Percentiles rank a stretch among this genome's conserved stretches.
phyloP scores from a whole-genome alignment of 176 grass and related monocot genomes.

The Paspalum vaginatum region DNA sequence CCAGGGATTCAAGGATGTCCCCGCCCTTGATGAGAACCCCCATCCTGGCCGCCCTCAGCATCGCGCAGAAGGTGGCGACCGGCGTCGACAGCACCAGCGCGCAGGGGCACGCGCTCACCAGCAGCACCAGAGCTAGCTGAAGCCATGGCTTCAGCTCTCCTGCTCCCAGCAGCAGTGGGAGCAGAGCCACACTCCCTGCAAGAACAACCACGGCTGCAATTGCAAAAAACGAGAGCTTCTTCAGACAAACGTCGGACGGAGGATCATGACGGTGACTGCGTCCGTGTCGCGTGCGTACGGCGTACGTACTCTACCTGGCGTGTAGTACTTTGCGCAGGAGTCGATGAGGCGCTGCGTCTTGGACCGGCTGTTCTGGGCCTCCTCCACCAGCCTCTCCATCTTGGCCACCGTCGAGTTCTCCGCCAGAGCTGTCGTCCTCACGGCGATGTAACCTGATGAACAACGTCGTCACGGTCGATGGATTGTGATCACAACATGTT shows the following conservation, averaged over 20 bases:
- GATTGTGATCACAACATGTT: not conserved
- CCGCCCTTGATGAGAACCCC: constrained; percentile 81
- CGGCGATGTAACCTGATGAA: constrained; percentile 59
- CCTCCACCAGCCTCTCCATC: constrained; percentile 80
- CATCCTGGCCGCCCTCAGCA: constrained; percentile 63
- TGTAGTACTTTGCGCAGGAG: constrained; percentile 75
- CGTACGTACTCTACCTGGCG: constrained; percentile 42
- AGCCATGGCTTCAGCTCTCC: constrained; percentile 43
- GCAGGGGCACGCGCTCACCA: constrained; percentile 85
- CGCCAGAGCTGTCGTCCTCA: constrained; percentile 54
- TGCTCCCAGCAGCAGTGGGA: constrained; percentile 45
- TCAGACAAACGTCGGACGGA: not conserved
- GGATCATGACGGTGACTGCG: not conserved
- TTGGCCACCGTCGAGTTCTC: constrained; percentile 78
- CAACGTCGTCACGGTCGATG: not conserved
- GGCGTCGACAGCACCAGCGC: constrained; percentile 78
- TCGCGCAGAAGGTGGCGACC: constrained; percentile 69
- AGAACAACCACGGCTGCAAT: constrained; percentile 54
- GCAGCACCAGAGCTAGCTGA: constrained; percentile 54
- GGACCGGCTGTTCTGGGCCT: constrained; percentile 65
- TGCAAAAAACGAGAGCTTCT: not conserved
- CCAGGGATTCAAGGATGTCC: constrained; percentile 66
- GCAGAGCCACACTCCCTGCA: constrained; percentile 41
- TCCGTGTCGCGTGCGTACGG: too few species aligned
- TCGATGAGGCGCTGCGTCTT: constrained; percentile 72